phyloP scores from a whole-genome alignment of 177 flowering plant species.

The Vitis hybrid region DNA sequence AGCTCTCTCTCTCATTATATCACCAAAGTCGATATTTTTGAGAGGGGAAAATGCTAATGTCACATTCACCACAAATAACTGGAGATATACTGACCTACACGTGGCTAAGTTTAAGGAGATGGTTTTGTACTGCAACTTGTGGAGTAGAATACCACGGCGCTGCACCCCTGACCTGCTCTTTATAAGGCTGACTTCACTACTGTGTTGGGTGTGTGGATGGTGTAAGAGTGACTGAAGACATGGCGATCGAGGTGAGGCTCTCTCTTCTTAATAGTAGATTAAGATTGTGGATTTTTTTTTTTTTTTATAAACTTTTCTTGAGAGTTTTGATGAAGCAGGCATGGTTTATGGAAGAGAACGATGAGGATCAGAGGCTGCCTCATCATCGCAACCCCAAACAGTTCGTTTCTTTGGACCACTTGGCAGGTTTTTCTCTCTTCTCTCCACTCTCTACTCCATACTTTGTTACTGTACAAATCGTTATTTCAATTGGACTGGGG shows the following conservation, averaged over 20 bases:
- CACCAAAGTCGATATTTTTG: no score
- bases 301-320: not conserved
- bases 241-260: constrained; percentile 40
- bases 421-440: constrained; percentile 47
- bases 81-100: no score
- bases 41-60: no score
- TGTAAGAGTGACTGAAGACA: not conserved
- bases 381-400: constrained; percentile 64
- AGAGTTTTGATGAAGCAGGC: constrained; percentile 42
- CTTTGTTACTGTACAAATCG: not conserved
- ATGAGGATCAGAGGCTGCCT: constrained; percentile 76
- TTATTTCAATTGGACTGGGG: not conserved
- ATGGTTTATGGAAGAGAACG: constrained; percentile 79
- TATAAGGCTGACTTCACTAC: no score
- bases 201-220: no score
- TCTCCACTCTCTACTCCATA: not conserved
- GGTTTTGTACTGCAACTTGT: no score
- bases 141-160: no score
- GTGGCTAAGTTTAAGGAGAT: no score
- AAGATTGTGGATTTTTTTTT: not conserved
- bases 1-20: no score
- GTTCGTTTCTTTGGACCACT: constrained; percentile 47
- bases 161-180: no score
- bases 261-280: no score
- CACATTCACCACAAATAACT: no score